Base-by-base conservation (phyloP, 163 green algal genomes). In the Trebouxia gelatinosa region DNA sequence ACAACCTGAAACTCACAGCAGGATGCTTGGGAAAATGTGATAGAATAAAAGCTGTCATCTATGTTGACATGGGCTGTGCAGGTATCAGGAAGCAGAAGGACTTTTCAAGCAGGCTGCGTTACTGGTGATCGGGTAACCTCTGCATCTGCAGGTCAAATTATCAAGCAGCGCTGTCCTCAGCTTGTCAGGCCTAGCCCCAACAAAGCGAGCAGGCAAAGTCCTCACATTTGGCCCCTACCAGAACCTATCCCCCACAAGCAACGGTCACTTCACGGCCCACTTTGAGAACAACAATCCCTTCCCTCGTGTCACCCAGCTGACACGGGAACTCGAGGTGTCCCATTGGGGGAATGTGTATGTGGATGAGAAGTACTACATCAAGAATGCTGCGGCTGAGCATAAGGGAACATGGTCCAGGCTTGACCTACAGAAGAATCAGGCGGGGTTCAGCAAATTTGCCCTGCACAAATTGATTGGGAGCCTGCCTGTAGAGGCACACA, bases 291-390 rank as follows among this genome's bases (percentile, higher is more conserved):
- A 87, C 78, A 82, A 79, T 50, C 86, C 84, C 5, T 94, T 95
- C 78, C 43, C 67, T 2, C 70, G 90, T 68, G 86, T 82, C 0
- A 81, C 77, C 23, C 74, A 70, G 13, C 70, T 94, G 43, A 85
- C 89, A 40, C 83, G 90, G 5, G 94, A 98, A 85, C 91, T 97
- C n/a, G 85, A 96, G 83, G 79, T 98, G 23, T 97, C 92, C 32
- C 90, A 95, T 78, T 98, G 94, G 94, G 93, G 94, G 70, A 96
- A 95, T 81, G 92, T 97, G 57, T 94, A 96, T 51, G 89, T 98
- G 65, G 90, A 94, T 84, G 94, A 98, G 87, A 78, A 79, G 40
- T 97, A 97, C 82, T 82, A 90, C 62, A 78, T 97, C 68, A 85
- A 43, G 50, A 61, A 78, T 50, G 48, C 51, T 29, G 71, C 50